phyloP scores from a whole-genome alignment of 306 rosid genomes.

The Dalbergia oliveri region DNA sequence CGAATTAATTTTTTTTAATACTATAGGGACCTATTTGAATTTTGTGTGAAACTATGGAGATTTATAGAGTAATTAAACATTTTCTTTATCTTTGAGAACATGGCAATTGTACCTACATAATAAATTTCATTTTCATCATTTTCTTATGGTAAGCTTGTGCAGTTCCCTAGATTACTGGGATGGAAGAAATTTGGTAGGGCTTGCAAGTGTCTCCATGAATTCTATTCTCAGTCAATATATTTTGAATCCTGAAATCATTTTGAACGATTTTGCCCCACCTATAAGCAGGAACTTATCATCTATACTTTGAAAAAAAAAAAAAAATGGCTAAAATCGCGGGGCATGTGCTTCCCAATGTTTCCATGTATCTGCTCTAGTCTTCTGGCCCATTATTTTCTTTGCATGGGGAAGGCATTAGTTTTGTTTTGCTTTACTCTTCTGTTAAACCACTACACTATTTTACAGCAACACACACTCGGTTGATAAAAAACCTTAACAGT shows the following conservation, averaged over 20 bases:
- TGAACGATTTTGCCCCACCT: background rate
- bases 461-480: background rate
- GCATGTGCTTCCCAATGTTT: background rate
- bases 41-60: too few species aligned
- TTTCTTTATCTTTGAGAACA: conserved; percentile 15
- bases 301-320: background rate
- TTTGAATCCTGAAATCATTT: background rate
- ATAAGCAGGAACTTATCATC: background rate
- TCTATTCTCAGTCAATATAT: background rate
- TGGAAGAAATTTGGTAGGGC: conserved; percentile 20
- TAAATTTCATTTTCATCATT: too few species aligned
- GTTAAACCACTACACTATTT: background rate
- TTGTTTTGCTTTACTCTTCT: background rate
- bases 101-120: background rate
- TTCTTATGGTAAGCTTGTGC: too few species aligned
- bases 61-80: too few species aligned
- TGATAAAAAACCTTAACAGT: background rate
- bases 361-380: background rate
- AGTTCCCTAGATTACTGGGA: background rate
- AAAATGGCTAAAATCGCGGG: background rate
- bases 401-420: conserved; percentile 9
- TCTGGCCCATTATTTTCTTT: conserved; percentile 6
- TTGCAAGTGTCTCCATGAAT: background rate
- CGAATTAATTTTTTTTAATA: too few species aligned
- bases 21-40: too few species aligned